Conservation (phyloP, 345 rosid genomes). For the Acer campestre region DNA sequence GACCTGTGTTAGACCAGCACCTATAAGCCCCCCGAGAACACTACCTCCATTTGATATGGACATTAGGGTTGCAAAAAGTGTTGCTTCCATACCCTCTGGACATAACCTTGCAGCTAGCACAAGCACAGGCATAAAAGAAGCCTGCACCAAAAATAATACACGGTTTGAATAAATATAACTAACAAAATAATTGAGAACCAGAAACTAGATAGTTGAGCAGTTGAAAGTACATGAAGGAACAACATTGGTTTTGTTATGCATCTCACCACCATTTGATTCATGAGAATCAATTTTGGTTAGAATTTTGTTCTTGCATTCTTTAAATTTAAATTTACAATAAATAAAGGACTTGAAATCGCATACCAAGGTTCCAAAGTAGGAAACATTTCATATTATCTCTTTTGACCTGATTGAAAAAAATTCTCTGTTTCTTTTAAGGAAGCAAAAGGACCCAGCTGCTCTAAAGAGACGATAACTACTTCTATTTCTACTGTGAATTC, state of each 20-base stretch:
- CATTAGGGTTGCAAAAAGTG: slow-evolving; percentile 95
- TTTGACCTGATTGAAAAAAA: not conserved
- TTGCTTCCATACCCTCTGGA: slow-evolving; percentile 99
- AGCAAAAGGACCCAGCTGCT: not conserved
- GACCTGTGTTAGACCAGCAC: slow-evolving; percentile 81
- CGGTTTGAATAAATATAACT: not conserved
- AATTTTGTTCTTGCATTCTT: not conserved
- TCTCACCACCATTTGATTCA: not conserved
- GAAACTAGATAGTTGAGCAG: not conserved
- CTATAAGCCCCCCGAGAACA: slow-evolving; percentile 86
- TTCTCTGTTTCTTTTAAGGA: not conserved
- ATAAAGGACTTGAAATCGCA: not conserved
- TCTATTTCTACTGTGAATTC: slow-evolving; percentile 3
- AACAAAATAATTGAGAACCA: slow-evolving; percentile 1
- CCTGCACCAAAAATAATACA: slow-evolving; percentile 44
- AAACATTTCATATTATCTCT: not conserved
- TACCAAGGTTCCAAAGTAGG: not conserved
- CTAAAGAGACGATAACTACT: not conserved
- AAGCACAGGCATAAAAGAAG: slow-evolving; percentile 97
- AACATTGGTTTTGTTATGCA: not conserved
- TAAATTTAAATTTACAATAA: not conserved
- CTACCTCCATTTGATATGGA: slow-evolving; percentile 93
- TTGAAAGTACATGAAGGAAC: not conserved
- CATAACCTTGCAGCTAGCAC: slow-evolving; percentile 89
- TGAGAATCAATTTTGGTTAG: not conserved